Base-by-base conservation (phyloP, 148 eudicot species). In the Cornus suecica region DNA sequence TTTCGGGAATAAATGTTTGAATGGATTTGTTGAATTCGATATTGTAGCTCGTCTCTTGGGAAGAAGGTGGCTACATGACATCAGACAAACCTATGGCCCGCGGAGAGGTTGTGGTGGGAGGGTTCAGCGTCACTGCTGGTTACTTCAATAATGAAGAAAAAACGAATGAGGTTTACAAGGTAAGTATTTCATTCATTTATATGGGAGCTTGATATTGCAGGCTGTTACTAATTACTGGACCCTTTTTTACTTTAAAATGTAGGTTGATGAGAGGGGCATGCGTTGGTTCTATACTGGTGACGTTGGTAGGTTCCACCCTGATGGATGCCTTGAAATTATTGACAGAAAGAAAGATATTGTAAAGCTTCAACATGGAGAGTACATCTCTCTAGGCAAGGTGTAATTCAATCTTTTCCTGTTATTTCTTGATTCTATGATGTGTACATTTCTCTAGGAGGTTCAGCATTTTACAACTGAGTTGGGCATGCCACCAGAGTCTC, bases 251-350 rank as follows among this genome's bases (percentile, higher is more conserved):
- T 65, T 41, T 42, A 56, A 41, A 23, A 66, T 67, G 28, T 78
- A 94, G 99, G 90, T 92, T 78, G 99, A 94, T 80, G 99, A 94
- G 75, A 89, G 10, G 31, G 97, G 97, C 65, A 86, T 85, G 84
- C 92, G 89, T 52, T 94, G 99, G 99, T 94, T 94, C 86, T 94
- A 94, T 83, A 83, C 97, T 26, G 99, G 99, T 73, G 99, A 94
- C 69, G 88, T 94, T 69, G 99, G 99, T 70, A 89, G 72, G 86
- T 90, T 90, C 78, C 97, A 94, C 70, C 88, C 96, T 72, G 99
- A 94, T 85, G 99, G 99, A 80, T 92, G 97, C 87, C 91, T 94
- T 80, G 99, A 94, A 83, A 85, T 94, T 72, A 87, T 94, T 70
- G 99, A 94, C 56, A 90, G 99, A 79, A 94, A 89, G 91, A 94